A percentile compares a stretch with the other conserved stretches of the same genome.
phyloP scores from a whole-genome alignment of 179 eudicot species.

The Heliamphora pulchella region DNA sequence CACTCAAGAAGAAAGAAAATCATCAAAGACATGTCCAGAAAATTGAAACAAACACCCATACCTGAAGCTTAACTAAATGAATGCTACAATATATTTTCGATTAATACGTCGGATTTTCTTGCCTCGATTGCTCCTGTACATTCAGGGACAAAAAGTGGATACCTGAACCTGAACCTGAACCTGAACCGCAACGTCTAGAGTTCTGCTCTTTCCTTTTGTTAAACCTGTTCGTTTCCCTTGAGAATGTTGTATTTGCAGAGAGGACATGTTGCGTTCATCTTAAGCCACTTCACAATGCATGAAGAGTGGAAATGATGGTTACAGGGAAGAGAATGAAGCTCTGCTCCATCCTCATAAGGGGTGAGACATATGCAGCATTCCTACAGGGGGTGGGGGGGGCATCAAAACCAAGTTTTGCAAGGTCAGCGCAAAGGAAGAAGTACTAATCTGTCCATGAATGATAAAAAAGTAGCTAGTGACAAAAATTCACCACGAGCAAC shows the following conservation, averaged over 20 bases:
- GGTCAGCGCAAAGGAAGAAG: background rate
- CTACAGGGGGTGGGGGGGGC: slow-evolving; percentile 28
- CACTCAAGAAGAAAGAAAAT: background rate
- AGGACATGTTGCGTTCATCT: slow-evolving; percentile 79
- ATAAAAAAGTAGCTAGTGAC: background rate
- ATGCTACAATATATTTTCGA: slow-evolving; percentile 15
- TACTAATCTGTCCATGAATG: background rate
- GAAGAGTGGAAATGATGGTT: slow-evolving; percentile 63
- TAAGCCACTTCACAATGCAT: slow-evolving; percentile 78
- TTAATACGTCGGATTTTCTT: background rate
- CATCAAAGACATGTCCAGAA: background rate
- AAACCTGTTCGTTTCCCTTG: slow-evolving; percentile 41
- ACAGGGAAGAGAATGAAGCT: slow-evolving; percentile 69
- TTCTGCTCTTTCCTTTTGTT: background rate
- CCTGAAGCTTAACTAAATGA: slow-evolving; percentile 3
- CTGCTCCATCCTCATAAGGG: slow-evolving; percentile 58
- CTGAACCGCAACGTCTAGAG: background rate
- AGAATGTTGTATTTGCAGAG: slow-evolving; percentile 80
- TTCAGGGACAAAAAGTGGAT: background rate
- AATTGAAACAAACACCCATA: slow-evolving; percentile 1
- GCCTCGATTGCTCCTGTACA: slow-evolving; percentile 20
- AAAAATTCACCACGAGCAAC: too few relatives aligned
- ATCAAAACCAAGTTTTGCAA: too few relatives aligned
- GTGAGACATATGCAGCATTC: slow-evolving; percentile 82
- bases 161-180: slow-evolving; percentile 3